Evolutionary conservation across 495 filamentous ascomycete species (phyloP), one percentile per base, ranked within the genome.

Genomic region (Aspergillus olivimuriae): DNA sequence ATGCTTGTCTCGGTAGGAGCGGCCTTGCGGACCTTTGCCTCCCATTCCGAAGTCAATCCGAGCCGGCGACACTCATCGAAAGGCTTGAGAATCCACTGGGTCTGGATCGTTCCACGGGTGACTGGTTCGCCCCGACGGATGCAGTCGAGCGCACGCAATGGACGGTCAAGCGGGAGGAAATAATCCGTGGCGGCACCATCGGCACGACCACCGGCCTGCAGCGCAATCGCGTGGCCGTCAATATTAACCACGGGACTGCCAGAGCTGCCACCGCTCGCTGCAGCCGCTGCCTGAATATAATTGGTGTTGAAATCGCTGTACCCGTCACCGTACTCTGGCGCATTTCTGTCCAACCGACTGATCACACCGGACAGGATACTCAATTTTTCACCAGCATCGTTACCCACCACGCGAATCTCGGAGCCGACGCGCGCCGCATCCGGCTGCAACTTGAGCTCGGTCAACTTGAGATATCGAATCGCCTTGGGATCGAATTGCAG

Each of bases 261-360:
- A 8, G 94, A 97, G 66, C 88, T 94, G 51, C 92, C 92, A 44
- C 92, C 92, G 61, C 87, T 95, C 9, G 92, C 92, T 5, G 92
- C 90, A 20, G 92, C 92, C 11, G 91, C 94, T 47, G 92, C 92
- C 72, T 99, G 92, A 48, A 97, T 97, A 65, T 99, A 99, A 62
- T 95, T 96, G 24, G 92, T 98, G 59, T 98, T 99, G 73, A 99
- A 99, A 58, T 99, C 92, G 63, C 90, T 90, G 63, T 99, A 99
- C 2, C 92, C 92, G 48, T 97, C 92, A 26, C 92, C 91, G 52
- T 99, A 99, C 53, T 99, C 92, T 5, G 92, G 92, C 4, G 92
- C 92, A 63, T 99, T 99, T 40, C 92, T 77, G 54, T 99, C 92
- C 45, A 97, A 69, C 45, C 92, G 78, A 72, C 88, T 94, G 57